Percentiles rank a stretch among this genome's conserved stretches.
phyloP scores from a whole-genome alignment of 768 basidiomycete species.

The Tricholoma bakamatsutake region DNA sequence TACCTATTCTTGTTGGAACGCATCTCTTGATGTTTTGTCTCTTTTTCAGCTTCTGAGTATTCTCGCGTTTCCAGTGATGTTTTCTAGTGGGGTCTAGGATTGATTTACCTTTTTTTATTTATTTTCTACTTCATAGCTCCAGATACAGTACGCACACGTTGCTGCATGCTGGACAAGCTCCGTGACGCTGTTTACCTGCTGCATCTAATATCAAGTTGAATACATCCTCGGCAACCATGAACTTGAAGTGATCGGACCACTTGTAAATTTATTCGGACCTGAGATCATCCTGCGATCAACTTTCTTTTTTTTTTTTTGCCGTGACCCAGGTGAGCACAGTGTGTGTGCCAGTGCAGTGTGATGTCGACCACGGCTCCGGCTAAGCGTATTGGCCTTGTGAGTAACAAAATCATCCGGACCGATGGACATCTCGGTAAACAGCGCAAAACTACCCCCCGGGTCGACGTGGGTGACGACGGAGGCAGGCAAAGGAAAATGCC shows the following conservation, averaged over 20 bases:
- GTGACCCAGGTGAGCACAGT: no score
- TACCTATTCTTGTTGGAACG: slow-evolving; percentile 4
- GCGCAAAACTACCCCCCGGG: slow-evolving; percentile 28
- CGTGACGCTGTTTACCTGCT: slow-evolving; percentile 11
- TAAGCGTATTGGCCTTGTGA: slow-evolving; percentile 9
- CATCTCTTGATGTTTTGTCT: slow-evolving; percentile 4
- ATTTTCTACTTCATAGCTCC: not conserved
- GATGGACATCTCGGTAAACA: slow-evolving; percentile 21
- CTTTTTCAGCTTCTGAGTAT: slow-evolving; percentile 1
- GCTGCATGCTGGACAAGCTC: slow-evolving; percentile 15
- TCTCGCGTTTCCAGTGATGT: slow-evolving; percentile 1
- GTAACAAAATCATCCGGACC: slow-evolving; percentile 5
- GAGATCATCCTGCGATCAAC: not conserved
- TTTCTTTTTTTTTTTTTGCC: not conserved
- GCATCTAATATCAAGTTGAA: not conserved
- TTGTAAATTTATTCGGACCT: not conserved
- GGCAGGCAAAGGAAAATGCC: slow-evolving; percentile 20
- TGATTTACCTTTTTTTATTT: slow-evolving; percentile 3
- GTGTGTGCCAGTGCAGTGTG: not conserved
- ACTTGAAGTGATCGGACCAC: not conserved
- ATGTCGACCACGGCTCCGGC: slow-evolving; percentile 1
- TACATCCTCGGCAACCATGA: not conserved
- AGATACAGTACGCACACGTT: slow-evolving; percentile 7
- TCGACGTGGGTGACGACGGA: slow-evolving; percentile 38
- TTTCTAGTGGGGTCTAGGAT: not conserved